Evolutionary conservation across 305 asterid genomes (phyloP), one percentile per base, ranked within the genome.

Genomic region (Fraxinus velutina): DNA sequence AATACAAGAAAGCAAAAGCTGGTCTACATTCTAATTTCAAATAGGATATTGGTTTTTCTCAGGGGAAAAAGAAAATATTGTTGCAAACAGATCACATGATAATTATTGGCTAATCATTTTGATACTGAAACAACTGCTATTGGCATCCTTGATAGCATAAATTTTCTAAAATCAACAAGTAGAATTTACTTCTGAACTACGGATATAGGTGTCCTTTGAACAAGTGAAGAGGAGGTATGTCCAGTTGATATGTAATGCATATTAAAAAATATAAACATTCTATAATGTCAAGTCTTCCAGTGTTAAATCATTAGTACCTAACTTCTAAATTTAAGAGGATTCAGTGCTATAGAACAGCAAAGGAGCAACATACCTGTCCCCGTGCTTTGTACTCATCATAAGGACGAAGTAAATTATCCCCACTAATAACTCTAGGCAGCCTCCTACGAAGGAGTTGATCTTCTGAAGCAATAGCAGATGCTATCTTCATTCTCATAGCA

Each of bases 401-500:
- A 29, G 98, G 99, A 81, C 92, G 91, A 83, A 96, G 92, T 89
- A 96, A 91, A 90, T 94, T 92, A 85, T 96, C 99, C 80, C 97
- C 99, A 86, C 95, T 83, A 83, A 96, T 96, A 76, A 90, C 98
- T 33, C 99, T 95, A 83, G 99, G 98, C 79, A 96, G 91, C 89
- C 99, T 90, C 88, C 90, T 91, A 68, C 99, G 92, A 33, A 93
- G 94, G 73, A 96, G 96, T 83, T 94, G 99, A 88, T 96, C 99
- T 84, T 96, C 99, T 55, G 99, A 96, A 84, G 98, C 94, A 86
- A 96, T 94, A 78, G 93, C 98, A 7, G 99, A 87, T 77, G 98
- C 97, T 70, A 96, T 94, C 90, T 94, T 96, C 98, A 94, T 92
- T 87, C 99, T 90, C 94, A 96, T 88, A 81, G 99, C 98, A 90